Percentiles rank a stretch among this genome's conserved stretches.
Evolutionary conservation across 2,329 filamentous ascomycete genomes (phyloP).

Genomic region (Cladosporium sp.): DNA sequence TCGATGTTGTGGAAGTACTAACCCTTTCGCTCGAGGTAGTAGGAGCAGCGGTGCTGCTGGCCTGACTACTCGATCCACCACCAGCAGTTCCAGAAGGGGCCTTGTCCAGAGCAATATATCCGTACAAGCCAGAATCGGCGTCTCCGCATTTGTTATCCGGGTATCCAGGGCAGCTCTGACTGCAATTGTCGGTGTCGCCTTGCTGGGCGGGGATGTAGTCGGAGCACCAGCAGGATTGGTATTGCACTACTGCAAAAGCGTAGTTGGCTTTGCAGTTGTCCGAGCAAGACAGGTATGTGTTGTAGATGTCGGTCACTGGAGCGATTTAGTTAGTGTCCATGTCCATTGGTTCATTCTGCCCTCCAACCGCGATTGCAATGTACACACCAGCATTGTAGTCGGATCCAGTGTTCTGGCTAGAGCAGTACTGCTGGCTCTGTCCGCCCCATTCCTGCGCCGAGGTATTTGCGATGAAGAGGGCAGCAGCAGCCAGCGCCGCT

Average conservation of each 20-base stretch:
- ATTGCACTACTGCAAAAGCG: conserved; percentile 66
- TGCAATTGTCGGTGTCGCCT: conserved; percentile 47
- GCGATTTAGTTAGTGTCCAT: not conserved
- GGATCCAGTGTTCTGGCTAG: conserved; percentile 40
- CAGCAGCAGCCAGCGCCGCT: conserved; percentile 4
- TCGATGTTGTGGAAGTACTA: conserved; percentile 18
- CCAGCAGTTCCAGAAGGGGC: conserved; percentile 56
- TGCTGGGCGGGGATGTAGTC: conserved; percentile 56
- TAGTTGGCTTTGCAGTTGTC: conserved; percentile 54
- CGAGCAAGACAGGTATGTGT: conserved; percentile 67
- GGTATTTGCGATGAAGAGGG: conserved; percentile 12
- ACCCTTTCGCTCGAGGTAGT: conserved; percentile 20
- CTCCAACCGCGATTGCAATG: not conserved
- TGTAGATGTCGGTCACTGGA: conserved; percentile 39
- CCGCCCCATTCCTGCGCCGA: conserved; percentile 16
- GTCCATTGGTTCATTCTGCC: not conserved
- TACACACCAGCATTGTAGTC: conserved; percentile 34
- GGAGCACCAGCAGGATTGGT: conserved; percentile 68
- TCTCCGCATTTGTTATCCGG: conserved; percentile 63
- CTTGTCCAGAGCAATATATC: conserved; percentile 58
- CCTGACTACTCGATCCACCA: conserved; percentile 20
- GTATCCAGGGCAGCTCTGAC: conserved; percentile 63
- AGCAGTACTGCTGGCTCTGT: conserved; percentile 40
- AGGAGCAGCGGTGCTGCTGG: conserved; percentile 16
- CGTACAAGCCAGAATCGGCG: conserved; percentile 49